Evolutionary conservation across 805 yeast genomes (phyloP), one percentile per base, ranked within the genome.

Genomic region (Hagleromyces aurorensis): DNA sequence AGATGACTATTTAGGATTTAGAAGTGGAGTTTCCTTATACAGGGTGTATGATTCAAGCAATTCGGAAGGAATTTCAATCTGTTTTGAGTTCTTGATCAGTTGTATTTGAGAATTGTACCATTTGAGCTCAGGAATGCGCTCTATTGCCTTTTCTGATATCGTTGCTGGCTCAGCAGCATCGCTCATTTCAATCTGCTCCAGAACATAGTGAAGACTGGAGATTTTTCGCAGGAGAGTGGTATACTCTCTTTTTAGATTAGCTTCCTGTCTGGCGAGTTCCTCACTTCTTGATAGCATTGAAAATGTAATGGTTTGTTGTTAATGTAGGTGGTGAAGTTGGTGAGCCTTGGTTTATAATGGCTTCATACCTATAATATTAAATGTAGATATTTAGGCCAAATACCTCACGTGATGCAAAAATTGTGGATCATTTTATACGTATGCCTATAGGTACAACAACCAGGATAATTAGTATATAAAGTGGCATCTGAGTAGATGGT

Each of bases 171-270:
- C 22, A 10, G 14, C 13, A 4, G 22, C 28, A 3, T 11, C 8
- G 5, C 19, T 23, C 12, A 25, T 14, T 11, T 27, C 42, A n/a
- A 33, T 18, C 19, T 27, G 30, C 25, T 39, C 41, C 19, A 49
- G 27, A 5, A 50, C 48, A 7, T 43, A 20, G 9, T 36, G 30
- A 5, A 54, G 25, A 37, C 57, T 50, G 4, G 52, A 45, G 9
- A 46, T 33, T 32, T 55, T 55, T 21, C 61, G 42, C 19, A 52
- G 36, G 18, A 55, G 26, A 1, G 57, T 52, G 2, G 57, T 52
- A 19, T 53, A 52, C 23, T 52, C 59, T 23, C 48, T 50, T 32
- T 37, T 44, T 19, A 55, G 34, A 13, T 52, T 44, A 4, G 37
- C 27, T 16, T 52, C 51, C 24, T 55, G 61, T 34, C 52, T 54